Evolutionary conservation across 2,329 filamentous ascomycete species (phyloP), one percentile per base, ranked within the genome.

Genomic region (Capronia coronata): DNA sequence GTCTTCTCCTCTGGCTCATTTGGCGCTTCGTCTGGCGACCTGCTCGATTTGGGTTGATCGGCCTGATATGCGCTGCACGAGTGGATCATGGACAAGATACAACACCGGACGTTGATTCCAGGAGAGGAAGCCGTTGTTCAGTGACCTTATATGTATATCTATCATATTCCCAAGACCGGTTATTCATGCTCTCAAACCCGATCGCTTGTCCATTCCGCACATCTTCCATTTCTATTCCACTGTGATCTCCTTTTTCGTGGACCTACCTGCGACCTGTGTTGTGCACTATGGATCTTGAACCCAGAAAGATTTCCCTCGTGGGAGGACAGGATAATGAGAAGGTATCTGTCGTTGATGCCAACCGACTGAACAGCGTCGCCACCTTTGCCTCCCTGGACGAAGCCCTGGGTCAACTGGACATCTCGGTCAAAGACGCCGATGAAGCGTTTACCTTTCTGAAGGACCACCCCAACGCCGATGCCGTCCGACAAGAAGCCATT

Each of bases 401-500:
- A 23, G 54, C 54, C 4, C 34, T 56, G 29, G 41, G 30, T 9
- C 29, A 37, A 30, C 51, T 54, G 11, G 44, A 54, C 16, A 56
- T 54, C 13, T 46, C 46, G n/a, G 39, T 48, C 32, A 48, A 54
- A 29, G 46, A 57, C 13, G 54, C 50, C 14, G 56, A 58, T 23
- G 54, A 58, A 46, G 56, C 56, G 9, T 56, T 58, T 25, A 32
- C 43, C 4, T 58, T 55, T 45, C 43, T 58, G 22, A 53, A 48
- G 18, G 51, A 52, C 43, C 54, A 55, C 23, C 48, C 48, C 10
- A 47, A 55, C 29, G 54, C 56, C 7, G 51, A 54, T 41, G 45
- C n/a, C 10, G 45, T 56, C 10, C 50, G 47, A 5, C 51, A 54
- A 41, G 47, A 56, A 34, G 54, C 54, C 2, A 43, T 56, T 19